Percentiles rank a stretch among this genome's conserved stretches.
Evolutionary conservation across 805 yeast genomes (phyloP).

Genomic region (Barnettozyma botsteinii): DNA sequence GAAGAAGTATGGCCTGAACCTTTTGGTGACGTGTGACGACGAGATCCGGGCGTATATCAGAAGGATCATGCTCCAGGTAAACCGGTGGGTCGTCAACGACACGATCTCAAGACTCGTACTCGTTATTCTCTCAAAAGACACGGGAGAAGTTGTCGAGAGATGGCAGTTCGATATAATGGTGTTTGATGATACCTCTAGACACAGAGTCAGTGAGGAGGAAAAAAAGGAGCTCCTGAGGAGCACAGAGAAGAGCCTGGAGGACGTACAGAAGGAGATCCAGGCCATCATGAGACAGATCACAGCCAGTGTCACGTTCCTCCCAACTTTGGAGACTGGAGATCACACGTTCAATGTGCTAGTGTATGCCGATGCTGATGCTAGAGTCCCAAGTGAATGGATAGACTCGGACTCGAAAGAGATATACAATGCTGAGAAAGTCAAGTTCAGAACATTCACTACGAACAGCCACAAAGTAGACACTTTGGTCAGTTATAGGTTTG

Average conservation of each 20-base stretch:
- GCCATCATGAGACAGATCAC: constrained; percentile 84
- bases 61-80: constrained; percentile 62
- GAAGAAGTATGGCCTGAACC: constrained; percentile 70
- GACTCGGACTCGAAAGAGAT: constrained; percentile 59
- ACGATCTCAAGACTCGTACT: constrained; percentile 63
- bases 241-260: constrained; percentile 29
- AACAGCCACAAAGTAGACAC: constrained; percentile 67
- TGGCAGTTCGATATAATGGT: constrained; percentile 78
- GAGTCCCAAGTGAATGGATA: constrained; percentile 78
- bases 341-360: constrained; percentile 83
- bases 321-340: constrained; percentile 55
- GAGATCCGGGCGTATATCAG: constrained; percentile 68
- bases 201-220: constrained; percentile 7
- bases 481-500: constrained; percentile 42
- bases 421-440: constrained; percentile 60
- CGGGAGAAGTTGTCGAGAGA: constrained; percentile 66
- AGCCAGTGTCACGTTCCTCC: constrained; percentile 80
- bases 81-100: constrained; percentile 67
- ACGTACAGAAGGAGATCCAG: constrained; percentile 72
- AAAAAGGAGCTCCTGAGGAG: constrained; percentile 5
- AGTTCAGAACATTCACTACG: constrained; percentile 64
- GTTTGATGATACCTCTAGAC: constrained; percentile 19
- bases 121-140: constrained; percentile 63
- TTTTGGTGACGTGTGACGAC: constrained; percentile 67
- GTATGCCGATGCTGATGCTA: constrained; percentile 63